phyloP scores from a whole-genome alignment of 176 grass and related monocot species.

The Aegilops speltoides region DNA sequence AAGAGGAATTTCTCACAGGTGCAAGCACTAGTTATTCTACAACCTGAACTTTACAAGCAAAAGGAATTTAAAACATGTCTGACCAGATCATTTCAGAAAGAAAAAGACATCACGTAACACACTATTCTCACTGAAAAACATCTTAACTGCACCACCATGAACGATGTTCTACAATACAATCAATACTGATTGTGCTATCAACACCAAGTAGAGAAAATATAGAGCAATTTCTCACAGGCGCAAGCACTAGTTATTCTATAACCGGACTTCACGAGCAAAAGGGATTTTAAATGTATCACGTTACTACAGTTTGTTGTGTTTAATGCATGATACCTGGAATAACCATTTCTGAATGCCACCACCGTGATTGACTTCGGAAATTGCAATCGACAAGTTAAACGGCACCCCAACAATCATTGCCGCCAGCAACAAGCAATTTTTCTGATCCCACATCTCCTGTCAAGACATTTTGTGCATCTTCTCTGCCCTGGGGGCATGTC shows the following conservation, averaged over 20 bases:
- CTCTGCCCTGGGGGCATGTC: neutral
- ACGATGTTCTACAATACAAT: neutral
- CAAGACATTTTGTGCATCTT: neutral
- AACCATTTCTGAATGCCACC: neutral
- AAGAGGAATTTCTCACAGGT: neutral
- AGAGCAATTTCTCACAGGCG: neutral
- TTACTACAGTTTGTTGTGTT: neutral
- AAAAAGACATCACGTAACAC: neutral
- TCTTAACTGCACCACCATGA: neutral
- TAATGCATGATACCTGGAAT: slow-evolving; percentile 5
- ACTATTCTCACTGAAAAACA: neutral
- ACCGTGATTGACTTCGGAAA: neutral
- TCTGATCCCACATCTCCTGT: neutral
- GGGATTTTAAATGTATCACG: neutral
- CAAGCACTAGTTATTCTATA: neutral
- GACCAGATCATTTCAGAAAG: neutral
- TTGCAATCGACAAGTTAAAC: slow-evolving; percentile 1
- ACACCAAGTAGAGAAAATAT: neutral
- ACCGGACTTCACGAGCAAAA: neutral
- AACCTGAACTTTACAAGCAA: neutral
- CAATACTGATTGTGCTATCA: neutral
- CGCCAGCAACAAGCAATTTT: neutral
- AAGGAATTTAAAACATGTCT: neutral
- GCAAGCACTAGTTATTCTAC: neutral
- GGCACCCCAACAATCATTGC: neutral